Percentiles rank a stretch among this genome's conserved stretches.
phyloP scores from a whole-genome alignment of 495 filamentous ascomycete genomes.

The Hyaloscypha hepaticicola region DNA sequence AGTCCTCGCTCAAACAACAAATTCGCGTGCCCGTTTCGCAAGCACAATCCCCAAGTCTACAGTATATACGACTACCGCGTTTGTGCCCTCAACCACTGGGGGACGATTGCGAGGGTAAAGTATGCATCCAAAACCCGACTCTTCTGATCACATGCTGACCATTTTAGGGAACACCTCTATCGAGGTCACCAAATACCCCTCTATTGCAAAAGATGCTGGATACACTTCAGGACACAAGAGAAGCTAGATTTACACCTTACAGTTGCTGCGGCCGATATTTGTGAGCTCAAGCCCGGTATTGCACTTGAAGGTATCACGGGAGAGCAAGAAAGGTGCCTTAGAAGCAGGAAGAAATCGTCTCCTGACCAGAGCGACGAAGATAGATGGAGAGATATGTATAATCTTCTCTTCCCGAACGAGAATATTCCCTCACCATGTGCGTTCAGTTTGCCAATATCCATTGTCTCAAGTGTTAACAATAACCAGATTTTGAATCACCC shows the following conservation, averaged over 20 bases:
- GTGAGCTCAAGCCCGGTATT: slow-evolving; percentile 1
- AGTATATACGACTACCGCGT: slow-evolving; percentile 3
- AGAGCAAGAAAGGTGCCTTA: slow-evolving; percentile 3
- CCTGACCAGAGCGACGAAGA: slow-evolving; percentile 20
- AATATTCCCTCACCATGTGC: slow-evolving; percentile 22
- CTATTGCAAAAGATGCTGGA: slow-evolving; percentile 19
- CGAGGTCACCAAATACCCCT: slow-evolving; percentile 11
- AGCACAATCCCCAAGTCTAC: slow-evolving; percentile 19
- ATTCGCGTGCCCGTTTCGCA: slow-evolving; percentile 26
- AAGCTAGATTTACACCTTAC: slow-evolving; percentile 15
- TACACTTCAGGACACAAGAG: slow-evolving; percentile 13
- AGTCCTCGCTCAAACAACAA: not conserved
- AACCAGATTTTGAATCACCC: slow-evolving; percentile 14
- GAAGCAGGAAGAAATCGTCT: slow-evolving; percentile 16
- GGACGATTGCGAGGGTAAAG: slow-evolving; percentile 21
- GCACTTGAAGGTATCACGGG: slow-evolving; percentile 18
- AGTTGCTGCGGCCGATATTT: slow-evolving; percentile 8
- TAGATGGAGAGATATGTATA: slow-evolving; percentile 25
- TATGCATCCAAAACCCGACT: not conserved
- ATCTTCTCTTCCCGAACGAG: slow-evolving; percentile 17
- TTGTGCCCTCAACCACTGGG: slow-evolving; percentile 18
- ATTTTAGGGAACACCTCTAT: slow-evolving; percentile 24
- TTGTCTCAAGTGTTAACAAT: not conserved
- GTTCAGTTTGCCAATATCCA: not conserved
- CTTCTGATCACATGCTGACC: not conserved